Conservation (phyloP, 1,284 basidiomycete genomes). For the Ceratobasidium sp. region DNA sequence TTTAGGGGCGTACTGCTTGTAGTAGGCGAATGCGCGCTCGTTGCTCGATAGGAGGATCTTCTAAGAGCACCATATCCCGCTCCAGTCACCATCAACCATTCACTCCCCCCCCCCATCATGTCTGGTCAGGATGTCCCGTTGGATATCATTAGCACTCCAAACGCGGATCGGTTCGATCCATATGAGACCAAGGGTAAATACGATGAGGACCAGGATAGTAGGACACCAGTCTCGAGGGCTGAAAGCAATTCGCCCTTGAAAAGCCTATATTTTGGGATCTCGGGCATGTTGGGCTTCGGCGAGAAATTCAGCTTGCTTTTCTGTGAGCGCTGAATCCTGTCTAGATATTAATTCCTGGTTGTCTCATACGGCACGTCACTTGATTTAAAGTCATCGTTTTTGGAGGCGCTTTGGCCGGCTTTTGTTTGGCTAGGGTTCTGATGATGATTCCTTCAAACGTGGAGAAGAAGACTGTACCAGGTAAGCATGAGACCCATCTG, state of each 20-base stretch:
- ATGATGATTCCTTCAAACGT: slow-evolving; percentile 48
- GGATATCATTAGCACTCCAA: not conserved
- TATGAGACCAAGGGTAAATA: slow-evolving; percentile 8
- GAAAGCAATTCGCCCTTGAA: not conserved
- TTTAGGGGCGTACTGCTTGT: not conserved
- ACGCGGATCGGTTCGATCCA: not conserved
- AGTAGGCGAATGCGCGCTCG: not conserved
- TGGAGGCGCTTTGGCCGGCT: slow-evolving; percentile 47
- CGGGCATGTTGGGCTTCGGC: slow-evolving; percentile 46
- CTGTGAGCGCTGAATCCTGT: slow-evolving; percentile 22
- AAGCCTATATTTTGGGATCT: slow-evolving; percentile 21
- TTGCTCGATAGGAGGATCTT: not conserved
- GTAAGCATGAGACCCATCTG: slow-evolving; percentile 3
- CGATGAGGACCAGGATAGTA: not conserved
- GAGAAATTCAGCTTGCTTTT: slow-evolving; percentile 47
- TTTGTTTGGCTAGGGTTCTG: slow-evolving; percentile 44
- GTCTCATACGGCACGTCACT: not conserved
- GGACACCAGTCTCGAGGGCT: too few species aligned
- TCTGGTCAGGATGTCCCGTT: not conserved
- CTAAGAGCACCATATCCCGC: not conserved
- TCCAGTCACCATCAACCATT: too few species aligned
- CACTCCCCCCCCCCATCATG: not conserved
- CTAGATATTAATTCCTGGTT: not conserved
- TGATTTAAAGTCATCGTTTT: slow-evolving; percentile 45
- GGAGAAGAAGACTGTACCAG: slow-evolving; percentile 45